Evolutionary conservation across 1,284 basidiomycete species (phyloP), one percentile per base, ranked within the genome.

Genomic region (Leccinum brunneo-olivaceum): DNA sequence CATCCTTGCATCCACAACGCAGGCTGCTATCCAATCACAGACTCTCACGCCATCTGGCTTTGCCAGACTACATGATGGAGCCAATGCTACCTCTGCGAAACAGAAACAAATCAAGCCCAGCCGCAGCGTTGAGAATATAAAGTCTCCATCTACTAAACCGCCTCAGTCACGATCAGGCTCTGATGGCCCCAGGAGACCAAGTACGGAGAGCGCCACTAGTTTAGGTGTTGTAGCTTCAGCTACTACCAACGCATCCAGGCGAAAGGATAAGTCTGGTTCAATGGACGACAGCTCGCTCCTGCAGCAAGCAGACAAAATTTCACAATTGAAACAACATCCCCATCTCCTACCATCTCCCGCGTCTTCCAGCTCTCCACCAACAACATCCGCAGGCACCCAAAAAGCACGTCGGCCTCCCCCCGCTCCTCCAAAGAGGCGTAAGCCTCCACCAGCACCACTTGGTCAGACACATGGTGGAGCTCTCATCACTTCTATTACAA

Each of bases 401-500:
- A 61, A 53, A 35, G 15, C 39, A 36, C 59, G 63, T 19, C 45
- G 63, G 19, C 57, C 60, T 6, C 57, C 75, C 0, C 80, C 81
- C 7, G 69, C 77, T 19, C 78, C 80, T 11, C 74, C 76, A 1
- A 76, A 75, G 52, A 67, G 81, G 33, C 68, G 82, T 51, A 82
- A 80, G 51, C 75, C 82, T 1, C 81, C 82, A 36, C 78, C 81
- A 12, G 67, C 79, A 32, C 81, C 82, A 4, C 63, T 68, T 2
- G 65, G 64, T 36, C 63, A 61, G 41, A 69, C 69, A 4, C 64
- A 69, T 39, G 53, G 68, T 7, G 74, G 73, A 5, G 68, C 66
- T 33, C 74, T 71, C 20, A 75, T 81, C 20, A 75, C 72, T 18
- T 65, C 76, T 3, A 79, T 81, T 11, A 57, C 60, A 19, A 58